These are phyloP conservation scores for Botryotinia convoluta DNA, from an alignment of 2,329 filamentous ascomycete species.

Conservation along the genomic window DNA sequence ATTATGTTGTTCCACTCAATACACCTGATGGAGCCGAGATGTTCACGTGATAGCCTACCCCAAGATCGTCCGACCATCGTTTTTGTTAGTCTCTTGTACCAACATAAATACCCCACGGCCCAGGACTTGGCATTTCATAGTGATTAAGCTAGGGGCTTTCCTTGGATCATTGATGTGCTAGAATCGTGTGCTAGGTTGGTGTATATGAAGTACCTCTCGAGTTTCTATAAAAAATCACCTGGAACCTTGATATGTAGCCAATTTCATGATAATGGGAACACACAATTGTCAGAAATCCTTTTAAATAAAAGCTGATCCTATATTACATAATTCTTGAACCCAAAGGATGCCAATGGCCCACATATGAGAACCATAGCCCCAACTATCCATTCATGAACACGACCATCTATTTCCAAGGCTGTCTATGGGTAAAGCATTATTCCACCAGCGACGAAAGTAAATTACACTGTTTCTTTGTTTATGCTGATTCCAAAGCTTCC, in stretches of 20 bases:
- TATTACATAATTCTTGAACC: not conserved
- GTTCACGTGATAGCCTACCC: not conserved
- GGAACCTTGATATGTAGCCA: not conserved
- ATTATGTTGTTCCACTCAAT: not conserved
- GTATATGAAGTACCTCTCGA: too few relatives aligned
- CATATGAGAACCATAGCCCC: not conserved
- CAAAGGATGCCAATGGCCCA: not conserved
- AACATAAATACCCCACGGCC: not conserved
- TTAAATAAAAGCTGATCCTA: not conserved
- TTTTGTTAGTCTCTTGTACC: not conserved
- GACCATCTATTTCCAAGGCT: not conserved
- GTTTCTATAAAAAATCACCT: not conserved
- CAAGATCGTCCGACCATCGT: not conserved
- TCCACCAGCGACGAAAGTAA: not conserved
- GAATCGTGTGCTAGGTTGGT: not conserved
- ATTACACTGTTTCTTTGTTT: not conserved
- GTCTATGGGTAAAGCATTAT: not conserved
- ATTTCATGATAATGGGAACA: not conserved
- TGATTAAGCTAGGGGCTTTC: not conserved
- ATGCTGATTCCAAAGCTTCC: not conserved
- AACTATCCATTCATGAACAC: not conserved
- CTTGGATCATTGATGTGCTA: not conserved
- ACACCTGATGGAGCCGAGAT: not conserved
- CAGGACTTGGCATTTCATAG: not conserved
- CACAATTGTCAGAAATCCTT: fast-evolving